phyloP scores from a whole-genome alignment of 2,329 filamentous ascomycete species.

The Conoideocrella luteorostrata region DNA sequence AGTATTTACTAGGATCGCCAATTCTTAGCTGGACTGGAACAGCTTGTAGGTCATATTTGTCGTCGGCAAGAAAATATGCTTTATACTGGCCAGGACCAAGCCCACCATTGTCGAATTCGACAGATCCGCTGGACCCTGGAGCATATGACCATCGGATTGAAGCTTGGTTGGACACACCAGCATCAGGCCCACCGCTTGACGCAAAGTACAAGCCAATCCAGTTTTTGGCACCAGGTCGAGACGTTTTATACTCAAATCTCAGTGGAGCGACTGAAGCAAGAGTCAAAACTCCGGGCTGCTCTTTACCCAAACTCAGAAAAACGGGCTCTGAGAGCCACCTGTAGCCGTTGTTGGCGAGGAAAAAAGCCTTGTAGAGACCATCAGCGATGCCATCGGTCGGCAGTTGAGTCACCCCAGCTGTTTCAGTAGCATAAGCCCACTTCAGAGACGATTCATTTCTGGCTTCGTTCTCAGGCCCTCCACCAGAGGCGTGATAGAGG shows the following conservation, averaged over 20 bases:
- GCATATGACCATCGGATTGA: slow-evolving; percentile 23
- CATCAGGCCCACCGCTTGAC: slow-evolving; percentile 24
- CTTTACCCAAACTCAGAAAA: no score
- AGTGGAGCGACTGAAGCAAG: neutral
- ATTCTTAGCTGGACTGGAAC: slow-evolving; percentile 20
- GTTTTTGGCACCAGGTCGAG: slow-evolving; percentile 19
- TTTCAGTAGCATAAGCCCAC: neutral
- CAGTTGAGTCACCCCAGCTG: neutral
- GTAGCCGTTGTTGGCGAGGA: neutral
- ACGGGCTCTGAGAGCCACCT: neutral
- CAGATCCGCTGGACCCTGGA: slow-evolving; percentile 16
- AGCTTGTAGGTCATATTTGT: slow-evolving; percentile 27
- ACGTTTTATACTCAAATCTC: slow-evolving; percentile 23
- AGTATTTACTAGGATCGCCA: neutral
- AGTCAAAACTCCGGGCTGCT: no score
- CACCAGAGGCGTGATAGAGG: neutral
- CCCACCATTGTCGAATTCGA: slow-evolving; percentile 15
- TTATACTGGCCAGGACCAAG: slow-evolving; percentile 23
- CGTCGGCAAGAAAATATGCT: slow-evolving; percentile 26
- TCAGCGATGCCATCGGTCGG: neutral
- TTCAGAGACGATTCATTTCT: neutral
- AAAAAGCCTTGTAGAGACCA: neutral
- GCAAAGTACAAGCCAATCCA: slow-evolving; percentile 29
- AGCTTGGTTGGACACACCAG: slow-evolving; percentile 15
- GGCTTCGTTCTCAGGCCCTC: neutral